phyloP scores from a whole-genome alignment of 352 stramenopile species.

The Pythium aristosporum region DNA sequence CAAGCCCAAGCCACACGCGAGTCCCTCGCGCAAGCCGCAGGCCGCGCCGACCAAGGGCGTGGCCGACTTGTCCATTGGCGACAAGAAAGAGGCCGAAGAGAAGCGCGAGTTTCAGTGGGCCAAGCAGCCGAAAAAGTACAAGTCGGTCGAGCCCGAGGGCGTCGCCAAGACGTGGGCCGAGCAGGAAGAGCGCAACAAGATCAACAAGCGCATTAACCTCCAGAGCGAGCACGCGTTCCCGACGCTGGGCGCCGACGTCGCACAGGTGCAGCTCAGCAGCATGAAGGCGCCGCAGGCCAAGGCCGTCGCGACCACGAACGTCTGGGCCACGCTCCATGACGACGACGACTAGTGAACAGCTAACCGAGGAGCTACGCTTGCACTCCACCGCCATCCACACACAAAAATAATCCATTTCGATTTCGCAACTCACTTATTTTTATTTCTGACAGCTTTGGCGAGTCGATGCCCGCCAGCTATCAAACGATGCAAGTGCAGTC shows the following conservation, averaged over 20 bases:
- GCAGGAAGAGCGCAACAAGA: conserved; percentile 70
- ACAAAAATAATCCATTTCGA: neutral
- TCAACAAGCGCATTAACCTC: conserved; percentile 56
- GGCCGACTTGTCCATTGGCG: conserved; percentile 58
- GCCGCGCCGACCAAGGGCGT: conserved; percentile 46
- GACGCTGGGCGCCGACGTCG: conserved; percentile 56
- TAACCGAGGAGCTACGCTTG: neutral
- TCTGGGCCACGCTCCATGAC: conserved; percentile 64
- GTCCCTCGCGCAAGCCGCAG: conserved; percentile 19
- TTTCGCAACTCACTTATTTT: neutral
- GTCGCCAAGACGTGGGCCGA: conserved; percentile 71
- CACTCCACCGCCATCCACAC: neutral
- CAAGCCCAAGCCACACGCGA: conserved; percentile 11
- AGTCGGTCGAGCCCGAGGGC: conserved; percentile 49
- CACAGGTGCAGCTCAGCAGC: conserved; percentile 48
- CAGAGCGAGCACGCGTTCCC: conserved; percentile 78
- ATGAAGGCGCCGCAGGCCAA: conserved; percentile 68
- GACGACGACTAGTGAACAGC: conserved; percentile 50
- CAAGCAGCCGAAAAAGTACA: conserved; percentile 88
- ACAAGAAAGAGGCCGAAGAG: conserved; percentile 52
- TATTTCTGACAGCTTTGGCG: too few relatives aligned
- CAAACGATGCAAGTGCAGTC: too few relatives aligned
- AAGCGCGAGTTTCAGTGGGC: conserved; percentile 66
- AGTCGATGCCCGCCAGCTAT: neutral
- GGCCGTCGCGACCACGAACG: conserved; percentile 71